Percentiles rank a stretch among this genome's conserved stretches.
Conservation (phyloP, 345 rosid species). For the Murraya paniculata region DNA sequence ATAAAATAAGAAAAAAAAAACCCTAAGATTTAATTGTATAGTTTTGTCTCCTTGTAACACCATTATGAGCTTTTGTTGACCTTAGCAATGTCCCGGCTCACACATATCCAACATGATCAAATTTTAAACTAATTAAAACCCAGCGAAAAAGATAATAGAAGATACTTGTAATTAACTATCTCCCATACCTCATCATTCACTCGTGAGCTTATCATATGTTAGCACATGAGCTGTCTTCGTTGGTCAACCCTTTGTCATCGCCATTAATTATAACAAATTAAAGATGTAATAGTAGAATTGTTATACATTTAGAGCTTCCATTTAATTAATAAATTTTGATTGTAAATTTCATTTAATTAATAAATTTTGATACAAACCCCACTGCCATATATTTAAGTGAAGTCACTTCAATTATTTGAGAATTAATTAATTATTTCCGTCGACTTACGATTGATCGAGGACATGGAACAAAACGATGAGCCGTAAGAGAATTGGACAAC, state of each 20-base stretch:
- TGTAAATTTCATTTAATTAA: background rate
- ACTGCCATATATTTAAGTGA: background rate
- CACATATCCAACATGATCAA: slow-evolving; percentile 31
- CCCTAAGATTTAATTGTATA: background rate
- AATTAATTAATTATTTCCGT: no score
- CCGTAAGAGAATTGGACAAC: no score
- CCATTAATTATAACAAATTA: background rate
- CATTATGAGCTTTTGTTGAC: slow-evolving; percentile 42
- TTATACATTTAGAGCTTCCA: background rate
- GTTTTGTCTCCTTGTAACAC: slow-evolving; percentile 32
- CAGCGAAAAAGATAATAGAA: background rate
- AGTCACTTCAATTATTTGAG: background rate
- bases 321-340: background rate
- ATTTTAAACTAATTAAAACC: slow-evolving; percentile 20
- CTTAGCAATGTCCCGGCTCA: slow-evolving; percentile 40
- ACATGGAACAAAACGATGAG: no score
- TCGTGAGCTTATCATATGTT: slow-evolving; percentile 50
- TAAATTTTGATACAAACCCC: background rate
- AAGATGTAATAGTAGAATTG: background rate
- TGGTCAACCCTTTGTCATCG: slow-evolving; percentile 37
- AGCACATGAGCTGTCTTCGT: slow-evolving; percentile 54
- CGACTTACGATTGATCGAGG: no score
- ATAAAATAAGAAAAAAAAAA: background rate
- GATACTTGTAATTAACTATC: slow-evolving; percentile 18
- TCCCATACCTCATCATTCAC: slow-evolving; percentile 29